Evolutionary conservation across 2,329 filamentous ascomycete species (phyloP), one percentile per base, ranked within the genome.

Genomic region (Penicillium glabrum): DNA sequence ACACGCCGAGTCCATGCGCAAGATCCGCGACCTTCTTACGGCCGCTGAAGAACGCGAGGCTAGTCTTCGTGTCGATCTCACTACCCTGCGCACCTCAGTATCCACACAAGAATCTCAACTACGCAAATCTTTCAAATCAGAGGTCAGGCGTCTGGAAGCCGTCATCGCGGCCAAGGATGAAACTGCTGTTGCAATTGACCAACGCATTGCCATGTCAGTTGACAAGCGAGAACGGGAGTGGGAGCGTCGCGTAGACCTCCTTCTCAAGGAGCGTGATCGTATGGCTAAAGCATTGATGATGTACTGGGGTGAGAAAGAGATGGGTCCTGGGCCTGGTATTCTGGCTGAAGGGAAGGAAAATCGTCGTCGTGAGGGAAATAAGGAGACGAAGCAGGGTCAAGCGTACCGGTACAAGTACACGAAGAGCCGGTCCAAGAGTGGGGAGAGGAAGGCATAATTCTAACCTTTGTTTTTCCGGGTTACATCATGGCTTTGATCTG

Each of bases 191-290:
- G 74, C 72, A 3, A 51, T 79, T 19, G 76, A 79, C 58, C 62
- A 69, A 53, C 71, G 73, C 37, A 75, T 79, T 51, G 71, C 73
- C 10, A 65, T 68, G 46, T 74, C 75, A 0, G 69, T 77, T 14
- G 74, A 77, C 47, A 76, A 74, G 60, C 70, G 76, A 33, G 77
- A 79, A 61, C 70, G 71, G 24, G 74, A 76, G 52, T 79, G 77
- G 77, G 70, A 76, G 55, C 67, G 71, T 0, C 72, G 76, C 5
- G 67, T 77, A 3, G 71, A 78, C 47, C 58, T 76, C 13, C 60
- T 79, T 8, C 70, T 78, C 11, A 72, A 70, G 54, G 77, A 78
- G 41, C 66, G 74, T 10, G 75, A 78, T 26, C 66, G 67, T 29
- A 75, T 78, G 73, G 67, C 69, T 3, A 74, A 73, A 44, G 73